phyloP scores from a whole-genome alignment of 1,284 basidiomycete species.

The Cryptococcus sp. region DNA sequence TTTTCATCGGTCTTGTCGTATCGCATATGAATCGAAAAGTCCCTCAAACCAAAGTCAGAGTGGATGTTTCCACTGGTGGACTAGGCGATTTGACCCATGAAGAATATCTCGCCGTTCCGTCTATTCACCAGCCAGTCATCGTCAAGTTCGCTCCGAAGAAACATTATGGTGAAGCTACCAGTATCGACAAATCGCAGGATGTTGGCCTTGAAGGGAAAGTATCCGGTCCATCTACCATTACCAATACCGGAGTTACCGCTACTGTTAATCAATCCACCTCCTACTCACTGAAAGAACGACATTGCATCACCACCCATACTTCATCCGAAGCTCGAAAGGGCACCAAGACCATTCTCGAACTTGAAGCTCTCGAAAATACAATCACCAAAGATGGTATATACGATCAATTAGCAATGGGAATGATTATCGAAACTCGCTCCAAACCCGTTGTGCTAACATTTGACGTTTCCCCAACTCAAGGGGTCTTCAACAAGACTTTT shows the following conservation, averaged over 20 bases:
- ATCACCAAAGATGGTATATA: background rate
- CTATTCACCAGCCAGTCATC: background rate
- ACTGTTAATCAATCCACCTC: background rate
- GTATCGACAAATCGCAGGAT: background rate
- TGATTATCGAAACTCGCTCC: background rate
- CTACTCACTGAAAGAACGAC: background rate
- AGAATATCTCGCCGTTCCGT: background rate
- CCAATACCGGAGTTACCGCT: background rate
- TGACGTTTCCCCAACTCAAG: background rate
- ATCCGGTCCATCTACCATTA: background rate
- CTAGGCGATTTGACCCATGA: background rate
- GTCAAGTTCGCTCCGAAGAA: background rate
- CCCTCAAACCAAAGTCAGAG: background rate
- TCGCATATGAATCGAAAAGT: background rate
- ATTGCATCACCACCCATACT: background rate
- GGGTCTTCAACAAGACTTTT: background rate
- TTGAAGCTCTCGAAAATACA: background rate
- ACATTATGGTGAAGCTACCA: background rate
- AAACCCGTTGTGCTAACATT: background rate
- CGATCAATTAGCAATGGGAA: background rate
- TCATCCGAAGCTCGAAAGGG: background rate
- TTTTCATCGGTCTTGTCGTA: background rate
- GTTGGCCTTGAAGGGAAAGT: background rate
- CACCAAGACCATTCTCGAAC: background rate
- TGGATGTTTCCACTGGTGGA: background rate